These are phyloP conservation scores for Diaporthe ampelina DNA, from an alignment of 2,329 filamentous ascomycete genomes.

Conservation along the genomic window DNA sequence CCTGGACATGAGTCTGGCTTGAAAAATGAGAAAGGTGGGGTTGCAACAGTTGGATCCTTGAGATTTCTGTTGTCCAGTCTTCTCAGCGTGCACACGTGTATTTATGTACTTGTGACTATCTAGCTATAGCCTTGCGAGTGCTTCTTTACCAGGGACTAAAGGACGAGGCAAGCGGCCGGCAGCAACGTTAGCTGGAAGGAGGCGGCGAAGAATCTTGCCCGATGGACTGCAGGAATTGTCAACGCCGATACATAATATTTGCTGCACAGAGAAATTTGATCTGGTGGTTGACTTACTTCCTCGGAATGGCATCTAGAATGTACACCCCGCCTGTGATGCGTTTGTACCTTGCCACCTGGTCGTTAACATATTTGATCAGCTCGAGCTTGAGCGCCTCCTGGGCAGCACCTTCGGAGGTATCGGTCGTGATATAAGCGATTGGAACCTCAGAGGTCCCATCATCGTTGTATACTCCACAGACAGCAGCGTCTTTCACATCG, in stretches of 20 bases:
- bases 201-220: slow-evolving; percentile 38
- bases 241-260: not conserved
- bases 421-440: slow-evolving; percentile 36
- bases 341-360: slow-evolving; percentile 36
- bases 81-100: no score
- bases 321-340: slow-evolving; percentile 30
- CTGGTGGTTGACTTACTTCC: slow-evolving; percentile 28
- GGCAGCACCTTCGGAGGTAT: not conserved
- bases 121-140: not conserved
- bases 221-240: slow-evolving; percentile 24
- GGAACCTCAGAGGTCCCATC: slow-evolving; percentile 38
- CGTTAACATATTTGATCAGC: slow-evolving; percentile 19
- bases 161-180: no score
- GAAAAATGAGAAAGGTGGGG: not conserved
- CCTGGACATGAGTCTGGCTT: slow-evolving; percentile 33
- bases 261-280: no score
- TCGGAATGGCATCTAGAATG: slow-evolving; percentile 30
- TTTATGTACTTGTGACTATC: not conserved
- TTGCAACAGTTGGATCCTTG: no score
- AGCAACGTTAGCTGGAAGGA: slow-evolving; percentile 30
- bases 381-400: slow-evolving; percentile 9
- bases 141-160: no score
- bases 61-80: no score
- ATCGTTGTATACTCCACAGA: slow-evolving; percentile 37
- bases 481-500: slow-evolving; percentile 31